Percentiles rank a stretch among this genome's conserved stretches.
Conservation (phyloP, 495 filamentous ascomycete species). For the Thozetella sp. region DNA sequence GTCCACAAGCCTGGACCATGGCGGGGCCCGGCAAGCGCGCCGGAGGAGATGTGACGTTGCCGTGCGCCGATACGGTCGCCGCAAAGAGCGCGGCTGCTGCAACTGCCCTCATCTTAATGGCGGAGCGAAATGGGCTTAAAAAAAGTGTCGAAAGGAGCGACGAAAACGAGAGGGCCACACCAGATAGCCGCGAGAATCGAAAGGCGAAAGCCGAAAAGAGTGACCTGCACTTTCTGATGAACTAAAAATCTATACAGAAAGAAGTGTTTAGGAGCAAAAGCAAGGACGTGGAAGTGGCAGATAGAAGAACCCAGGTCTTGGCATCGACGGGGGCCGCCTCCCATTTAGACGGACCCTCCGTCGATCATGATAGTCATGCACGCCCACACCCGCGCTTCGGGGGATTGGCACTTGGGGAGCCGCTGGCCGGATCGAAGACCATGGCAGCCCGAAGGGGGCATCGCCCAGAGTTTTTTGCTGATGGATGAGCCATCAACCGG, state of each 20-base stretch:
- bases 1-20: constrained; percentile 60
- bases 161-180: background rate
- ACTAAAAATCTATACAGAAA: background rate
- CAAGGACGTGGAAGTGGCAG: background rate
- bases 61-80: constrained; percentile 60
- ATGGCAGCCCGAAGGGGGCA: background rate
- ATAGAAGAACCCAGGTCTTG: constrained; percentile 1
- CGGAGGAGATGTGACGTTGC: constrained; percentile 59
- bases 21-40: constrained; percentile 62
- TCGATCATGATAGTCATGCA: background rate
- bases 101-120: constrained; percentile 15
- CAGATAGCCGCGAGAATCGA: background rate
- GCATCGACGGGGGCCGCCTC: background rate
- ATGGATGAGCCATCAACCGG: background rate
- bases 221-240: constrained; percentile 21
- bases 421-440: background rate
- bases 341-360: background rate
- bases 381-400: background rate
- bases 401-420: background rate
- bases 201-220: constrained; percentile 12
- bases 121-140: background rate
- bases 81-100: constrained; percentile 43
- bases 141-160: background rate
- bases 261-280: no score
- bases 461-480: background rate